These are phyloP conservation scores for Rhizoclosmatium sp. DNA, from an alignment of 192 early-diverging fungal species.

Conservation along the genomic window DNA sequence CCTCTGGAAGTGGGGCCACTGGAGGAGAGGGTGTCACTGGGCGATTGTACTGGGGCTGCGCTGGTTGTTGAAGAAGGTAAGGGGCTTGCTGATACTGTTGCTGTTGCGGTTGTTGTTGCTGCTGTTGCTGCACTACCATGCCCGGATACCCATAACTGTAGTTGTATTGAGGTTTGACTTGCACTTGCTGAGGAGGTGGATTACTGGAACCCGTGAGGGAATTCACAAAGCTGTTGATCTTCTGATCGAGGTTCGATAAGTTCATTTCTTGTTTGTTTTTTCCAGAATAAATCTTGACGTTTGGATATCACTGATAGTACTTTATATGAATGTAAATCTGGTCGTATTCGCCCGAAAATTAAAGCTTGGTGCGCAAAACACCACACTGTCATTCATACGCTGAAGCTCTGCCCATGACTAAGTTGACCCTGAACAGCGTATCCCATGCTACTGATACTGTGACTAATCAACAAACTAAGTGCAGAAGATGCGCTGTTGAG, in stretches of 20 bases:
- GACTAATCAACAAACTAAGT: not conserved
- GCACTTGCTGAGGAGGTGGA: not conserved
- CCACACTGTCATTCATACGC: conserved; percentile 42
- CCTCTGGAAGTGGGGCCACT: conserved; percentile 3
- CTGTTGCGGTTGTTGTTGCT: not conserved
- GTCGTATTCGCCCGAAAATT: too few species aligned
- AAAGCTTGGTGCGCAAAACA: too few species aligned
- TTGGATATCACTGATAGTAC: too few species aligned
- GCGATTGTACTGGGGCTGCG: not conserved
- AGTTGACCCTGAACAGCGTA: too few species aligned
- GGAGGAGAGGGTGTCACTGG: not conserved
- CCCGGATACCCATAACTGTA: not conserved
- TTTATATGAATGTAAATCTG: too few species aligned
- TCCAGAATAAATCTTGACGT: not conserved
- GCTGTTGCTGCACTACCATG: not conserved
- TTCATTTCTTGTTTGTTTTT: not conserved
- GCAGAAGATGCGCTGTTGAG: not conserved
- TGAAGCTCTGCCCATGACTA: too few species aligned
- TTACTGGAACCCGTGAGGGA: not conserved
- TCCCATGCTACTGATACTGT: too few species aligned
- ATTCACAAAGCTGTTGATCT: not conserved
- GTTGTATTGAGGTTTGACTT: not conserved
- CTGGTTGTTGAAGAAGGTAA: not conserved
- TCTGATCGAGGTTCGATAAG: not conserved
- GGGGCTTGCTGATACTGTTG: not conserved